phyloP scores from a whole-genome alignment of 108 stramenopile genomes.

The Licmophora abbreviata region DNA sequence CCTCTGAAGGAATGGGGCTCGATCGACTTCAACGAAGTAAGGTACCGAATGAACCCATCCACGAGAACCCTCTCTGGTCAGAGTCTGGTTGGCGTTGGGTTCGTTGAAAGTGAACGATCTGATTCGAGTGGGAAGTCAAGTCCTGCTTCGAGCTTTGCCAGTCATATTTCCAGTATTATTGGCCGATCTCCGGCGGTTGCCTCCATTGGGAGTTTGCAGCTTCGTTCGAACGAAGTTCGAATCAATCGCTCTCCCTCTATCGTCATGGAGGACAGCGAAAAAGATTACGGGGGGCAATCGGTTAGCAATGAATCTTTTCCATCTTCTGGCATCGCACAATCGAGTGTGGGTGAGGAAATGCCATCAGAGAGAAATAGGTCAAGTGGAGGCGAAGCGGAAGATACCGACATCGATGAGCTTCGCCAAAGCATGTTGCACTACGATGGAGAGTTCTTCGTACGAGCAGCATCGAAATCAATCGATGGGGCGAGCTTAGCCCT shows the following conservation, averaged over 20 bases:
- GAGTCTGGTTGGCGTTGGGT: not conserved
- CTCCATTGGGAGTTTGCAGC: constrained; percentile 18
- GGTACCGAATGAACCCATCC: not conserved
- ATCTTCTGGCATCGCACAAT: too few species aligned
- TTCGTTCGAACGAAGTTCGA: constrained; percentile 19
- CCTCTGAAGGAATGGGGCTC: constrained; percentile 19
- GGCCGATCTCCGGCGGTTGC: constrained; percentile 16
- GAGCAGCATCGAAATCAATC: too few species aligned
- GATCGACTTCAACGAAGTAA: constrained; percentile 11
- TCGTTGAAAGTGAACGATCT: not conserved
- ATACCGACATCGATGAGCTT: too few species aligned
- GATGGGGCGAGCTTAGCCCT: too few species aligned
- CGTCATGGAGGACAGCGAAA: constrained; percentile 21
- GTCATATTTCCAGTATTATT: constrained; percentile 19
- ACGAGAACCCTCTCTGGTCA: too few species aligned
- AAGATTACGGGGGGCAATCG: too few species aligned
- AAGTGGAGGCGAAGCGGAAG: too few species aligned
- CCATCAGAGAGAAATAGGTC: too few species aligned
- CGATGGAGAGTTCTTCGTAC: too few species aligned
- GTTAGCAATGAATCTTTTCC: too few species aligned
- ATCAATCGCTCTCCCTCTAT: constrained; percentile 34
- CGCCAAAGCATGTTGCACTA: too few species aligned
- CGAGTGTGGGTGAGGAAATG: too few species aligned
- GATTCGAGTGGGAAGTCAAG: constrained; percentile 18
- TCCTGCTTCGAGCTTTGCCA: constrained; percentile 35